Evolutionary conservation across 768 basidiomycete genomes (phyloP).

Genomic region (Amanita exitialis): DNA sequence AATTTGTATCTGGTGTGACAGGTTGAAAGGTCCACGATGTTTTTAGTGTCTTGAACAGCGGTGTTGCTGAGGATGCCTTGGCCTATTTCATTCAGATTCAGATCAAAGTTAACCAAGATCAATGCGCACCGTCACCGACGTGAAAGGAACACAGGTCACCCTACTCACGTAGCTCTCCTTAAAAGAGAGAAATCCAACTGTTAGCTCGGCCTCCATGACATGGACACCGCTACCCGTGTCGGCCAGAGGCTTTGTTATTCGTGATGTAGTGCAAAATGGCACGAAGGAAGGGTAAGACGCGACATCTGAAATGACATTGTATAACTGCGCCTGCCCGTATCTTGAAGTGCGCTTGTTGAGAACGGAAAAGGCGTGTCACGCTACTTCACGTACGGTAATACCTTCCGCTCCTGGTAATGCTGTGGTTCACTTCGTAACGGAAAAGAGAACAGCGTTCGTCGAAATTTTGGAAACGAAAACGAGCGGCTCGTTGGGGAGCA

Average conservation of each 20-base stretch:
- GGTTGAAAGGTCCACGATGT: conserved; percentile 73
- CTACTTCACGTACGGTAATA: conserved; percentile 67
- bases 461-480: conserved; percentile 6
- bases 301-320: conserved; percentile 81
- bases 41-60: conserved; percentile 61
- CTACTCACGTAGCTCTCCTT: conserved; percentile 80
- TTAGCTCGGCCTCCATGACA: conserved; percentile 75
- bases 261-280: conserved; percentile 77
- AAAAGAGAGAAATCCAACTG: conserved; percentile 82
- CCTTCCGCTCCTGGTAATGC: conserved; percentile 73
- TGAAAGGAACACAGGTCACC: conserved; percentile 71
- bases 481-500: not conserved
- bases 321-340: conserved; percentile 71
- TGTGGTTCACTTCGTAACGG: conserved; percentile 41
- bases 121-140: conserved; percentile 64
- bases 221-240: conserved; percentile 19
- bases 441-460: conserved; percentile 37
- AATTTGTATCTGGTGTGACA: conserved; percentile 26
- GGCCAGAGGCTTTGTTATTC: conserved; percentile 37
- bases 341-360: conserved; percentile 26
- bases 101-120: not conserved
- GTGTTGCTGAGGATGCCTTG: conserved; percentile 57
- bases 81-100: conserved; percentile 33
- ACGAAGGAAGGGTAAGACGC: conserved; percentile 79
- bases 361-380: not conserved